A percentile compares a stretch with the other conserved stretches of the same genome.
phyloP scores from a whole-genome alignment of 768 basidiomycete species.

The Lactarius evosmus region DNA sequence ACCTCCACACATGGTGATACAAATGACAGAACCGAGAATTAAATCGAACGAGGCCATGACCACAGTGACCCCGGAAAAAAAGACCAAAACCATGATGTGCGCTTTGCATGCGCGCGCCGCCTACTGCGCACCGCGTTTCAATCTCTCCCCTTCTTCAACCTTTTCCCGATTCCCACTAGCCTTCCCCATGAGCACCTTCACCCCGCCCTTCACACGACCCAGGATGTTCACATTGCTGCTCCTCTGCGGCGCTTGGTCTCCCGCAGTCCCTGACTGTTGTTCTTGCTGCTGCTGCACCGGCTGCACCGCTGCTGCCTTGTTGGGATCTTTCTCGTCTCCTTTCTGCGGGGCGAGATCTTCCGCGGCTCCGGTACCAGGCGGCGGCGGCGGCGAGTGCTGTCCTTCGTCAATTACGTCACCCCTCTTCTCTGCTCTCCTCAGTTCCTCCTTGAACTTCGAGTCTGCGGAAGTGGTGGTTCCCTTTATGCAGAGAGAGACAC shows the following conservation, averaged over 20 bases:
- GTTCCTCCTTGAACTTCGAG: constrained; percentile 9
- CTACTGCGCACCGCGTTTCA: constrained; percentile 17
- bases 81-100: too few species aligned
- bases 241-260: background rate
- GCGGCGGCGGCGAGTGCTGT: background rate
- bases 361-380: background rate
- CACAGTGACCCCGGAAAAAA: too few species aligned
- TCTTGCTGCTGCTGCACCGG: background rate
- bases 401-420: background rate
- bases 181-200: constrained; percentile 24
- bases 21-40: too few species aligned
- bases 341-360: background rate
- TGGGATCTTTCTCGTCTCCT: background rate
- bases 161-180: constrained; percentile 20
- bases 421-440: background rate
- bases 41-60: too few species aligned
- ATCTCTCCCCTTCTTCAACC: constrained; percentile 22
- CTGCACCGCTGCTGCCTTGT: background rate
- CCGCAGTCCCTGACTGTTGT: background rate
- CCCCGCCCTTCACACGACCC: constrained; percentile 22
- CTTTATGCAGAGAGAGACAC: too few species aligned
- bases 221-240: constrained; percentile 22
- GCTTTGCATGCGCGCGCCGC: too few species aligned
- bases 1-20: too few species aligned
- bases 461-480: background rate